Evolutionary conservation across 2,329 filamentous ascomycete species (phyloP), one percentile per base, ranked within the genome.

Genomic region (Xylariaceae sp.): DNA sequence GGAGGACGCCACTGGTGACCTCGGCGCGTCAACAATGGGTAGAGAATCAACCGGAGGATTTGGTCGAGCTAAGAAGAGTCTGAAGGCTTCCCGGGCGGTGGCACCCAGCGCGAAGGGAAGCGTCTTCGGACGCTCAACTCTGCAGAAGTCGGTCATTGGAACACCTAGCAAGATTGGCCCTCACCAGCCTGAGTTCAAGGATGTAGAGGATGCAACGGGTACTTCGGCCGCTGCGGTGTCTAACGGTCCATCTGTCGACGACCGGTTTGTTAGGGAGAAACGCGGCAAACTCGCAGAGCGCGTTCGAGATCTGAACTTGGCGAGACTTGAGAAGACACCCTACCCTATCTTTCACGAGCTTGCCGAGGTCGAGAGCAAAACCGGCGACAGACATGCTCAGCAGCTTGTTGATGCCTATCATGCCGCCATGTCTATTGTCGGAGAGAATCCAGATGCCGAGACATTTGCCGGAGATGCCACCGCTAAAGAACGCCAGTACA

Each of bases 61-160:
- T 62, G 83, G 83, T 8, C 76, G 80, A 46, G 84, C 83, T 4
- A 74, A 79, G 59, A 75, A 81, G 58, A 79, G 67, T 75, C 76
- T 70, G 47, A 67, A 70, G 35, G 60, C 64, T 8, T 68, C 68
- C 32, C 67, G 69, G 34, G 64, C 70, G 50, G 64, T 71, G 30
- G 66, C 66, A 9, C 63, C 68, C 32, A 64, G 69, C 35, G 73
- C 72, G 62, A 73, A 73, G 56, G 75, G 77, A 60, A 85, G 84
- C 67, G 74, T 83, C 19, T 88, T 83, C 54, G 80, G 79, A 51
- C 76, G 77, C 54, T 89, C 89, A 9, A 83, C 78, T 50, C 76
- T 95, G 65, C 85, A 88, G 55, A 88, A 86, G 64, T 96, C 92
- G 7, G 87, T 96, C 51, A 94, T 97, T 68, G 92, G 92, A 46